Conservation (phyloP, 345 rosid genomes). For the Bruguiera gymnorhiza region DNA sequence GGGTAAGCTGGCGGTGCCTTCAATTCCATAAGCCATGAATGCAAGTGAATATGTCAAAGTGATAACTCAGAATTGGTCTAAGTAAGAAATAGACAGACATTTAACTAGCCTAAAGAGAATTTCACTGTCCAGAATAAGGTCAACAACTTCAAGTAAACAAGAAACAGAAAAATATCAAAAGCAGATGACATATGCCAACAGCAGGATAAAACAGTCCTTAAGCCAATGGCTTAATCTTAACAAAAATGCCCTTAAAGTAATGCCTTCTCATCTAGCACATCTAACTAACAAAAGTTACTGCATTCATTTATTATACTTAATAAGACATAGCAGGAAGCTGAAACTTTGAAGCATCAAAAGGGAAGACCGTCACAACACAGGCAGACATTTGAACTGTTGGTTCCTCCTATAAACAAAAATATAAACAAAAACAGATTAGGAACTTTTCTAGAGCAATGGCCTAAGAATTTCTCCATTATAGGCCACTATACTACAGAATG, state of each 20-base stretch:
- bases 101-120: background rate
- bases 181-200: background rate
- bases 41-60: slow-evolving; percentile 22
- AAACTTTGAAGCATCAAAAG: background rate
- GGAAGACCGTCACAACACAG: background rate
- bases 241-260: background rate
- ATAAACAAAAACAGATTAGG: background rate
- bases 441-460: background rate
- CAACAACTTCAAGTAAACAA: background rate
- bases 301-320: slow-evolving; percentile 3
- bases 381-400: too few species aligned
- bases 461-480: background rate
- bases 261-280: background rate
- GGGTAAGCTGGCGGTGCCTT: slow-evolving; percentile 80
- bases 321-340: background rate
- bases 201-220: background rate
- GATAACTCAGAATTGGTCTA: background rate
- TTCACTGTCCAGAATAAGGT: background rate
- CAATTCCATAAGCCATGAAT: slow-evolving; percentile 28
- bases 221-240: too few species aligned
- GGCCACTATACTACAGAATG: background rate
- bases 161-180: too few species aligned
- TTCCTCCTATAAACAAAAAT: background rate
- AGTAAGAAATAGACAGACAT: background rate
- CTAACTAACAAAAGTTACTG: background rate